phyloP scores from a whole-genome alignment of 306 rosid species.

The Fagus crenata region DNA sequence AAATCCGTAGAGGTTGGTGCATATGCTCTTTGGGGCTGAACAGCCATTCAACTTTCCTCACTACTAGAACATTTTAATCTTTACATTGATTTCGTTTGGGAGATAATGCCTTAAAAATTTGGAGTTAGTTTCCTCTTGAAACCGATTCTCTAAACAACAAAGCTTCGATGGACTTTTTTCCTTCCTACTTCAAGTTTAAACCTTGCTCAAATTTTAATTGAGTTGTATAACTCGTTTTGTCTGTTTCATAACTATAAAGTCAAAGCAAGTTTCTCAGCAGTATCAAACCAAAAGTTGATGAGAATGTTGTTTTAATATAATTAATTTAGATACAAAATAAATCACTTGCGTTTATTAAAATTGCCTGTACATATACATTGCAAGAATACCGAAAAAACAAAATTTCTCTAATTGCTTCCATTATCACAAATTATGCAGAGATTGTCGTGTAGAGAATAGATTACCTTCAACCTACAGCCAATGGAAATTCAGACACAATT shows the following conservation, averaged over 20 bases:
- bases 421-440: slow-evolving; percentile 18
- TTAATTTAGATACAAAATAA: neutral
- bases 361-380: neutral
- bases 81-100: neutral
- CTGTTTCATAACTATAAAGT: neutral
- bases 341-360: neutral
- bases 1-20: too few species aligned
- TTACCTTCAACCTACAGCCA: slow-evolving; percentile 37
- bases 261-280: neutral
- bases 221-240: neutral
- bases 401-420: neutral
- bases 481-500: slow-evolving; percentile 22
- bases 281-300: neutral
- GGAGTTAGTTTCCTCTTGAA: neutral
- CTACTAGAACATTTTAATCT: neutral
- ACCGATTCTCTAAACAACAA: neutral
- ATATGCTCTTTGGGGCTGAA: neutral
- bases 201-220: neutral
- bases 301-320: neutral
- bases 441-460: slow-evolving; percentile 12
- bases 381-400: slow-evolving; percentile 13
- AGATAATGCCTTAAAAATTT: neutral
- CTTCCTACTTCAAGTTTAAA: neutral
- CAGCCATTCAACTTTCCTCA: neutral
- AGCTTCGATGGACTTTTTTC: neutral